Conservation (phyloP, 441 rosid genomes). For the Cnidoscolus chayamansa region DNA sequence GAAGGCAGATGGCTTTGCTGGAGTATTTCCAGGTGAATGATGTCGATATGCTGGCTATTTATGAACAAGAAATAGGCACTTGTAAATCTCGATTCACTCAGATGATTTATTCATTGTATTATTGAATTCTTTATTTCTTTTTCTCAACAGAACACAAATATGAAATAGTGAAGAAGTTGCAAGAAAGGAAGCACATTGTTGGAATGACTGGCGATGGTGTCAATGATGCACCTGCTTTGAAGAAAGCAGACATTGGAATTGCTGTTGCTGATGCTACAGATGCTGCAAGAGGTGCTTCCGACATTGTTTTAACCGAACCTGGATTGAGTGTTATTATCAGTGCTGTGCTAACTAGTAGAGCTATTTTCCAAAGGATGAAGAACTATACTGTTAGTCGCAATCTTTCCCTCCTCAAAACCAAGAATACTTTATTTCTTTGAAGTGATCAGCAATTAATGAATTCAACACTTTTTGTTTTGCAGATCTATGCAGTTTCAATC, state of each 20-base stretch:
- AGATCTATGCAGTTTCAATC: constrained; percentile 90
- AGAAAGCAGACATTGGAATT: constrained; percentile 75
- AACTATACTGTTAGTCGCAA: constrained; percentile 54
- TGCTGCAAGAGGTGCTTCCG: constrained; percentile 75
- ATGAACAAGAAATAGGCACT: background rate
- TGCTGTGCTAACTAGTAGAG: constrained; percentile 64
- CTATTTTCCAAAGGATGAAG: constrained; percentile 79
- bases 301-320: constrained; percentile 70
- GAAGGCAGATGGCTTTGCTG: constrained; percentile 89
- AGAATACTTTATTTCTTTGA: no score
- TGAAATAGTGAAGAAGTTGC: constrained; percentile 68
- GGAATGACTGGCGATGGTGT: constrained; percentile 88
- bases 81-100: background rate
- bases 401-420: constrained; percentile 29
- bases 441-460: no score
- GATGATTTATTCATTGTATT: background rate
- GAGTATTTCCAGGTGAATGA: constrained; percentile 62
- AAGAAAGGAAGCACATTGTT: constrained; percentile 61
- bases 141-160: constrained; percentile 54
- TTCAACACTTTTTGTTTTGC: constrained; percentile 15
- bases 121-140: background rate
- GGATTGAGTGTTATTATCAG: constrained; percentile 70
- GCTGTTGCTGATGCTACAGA: constrained; percentile 78
- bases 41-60: background rate
- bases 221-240: constrained; percentile 75